Evolutionary conservation across 495 filamentous ascomycete genomes (phyloP), one percentile per base, ranked within the genome.

Genomic region (Podospora appendiculata): DNA sequence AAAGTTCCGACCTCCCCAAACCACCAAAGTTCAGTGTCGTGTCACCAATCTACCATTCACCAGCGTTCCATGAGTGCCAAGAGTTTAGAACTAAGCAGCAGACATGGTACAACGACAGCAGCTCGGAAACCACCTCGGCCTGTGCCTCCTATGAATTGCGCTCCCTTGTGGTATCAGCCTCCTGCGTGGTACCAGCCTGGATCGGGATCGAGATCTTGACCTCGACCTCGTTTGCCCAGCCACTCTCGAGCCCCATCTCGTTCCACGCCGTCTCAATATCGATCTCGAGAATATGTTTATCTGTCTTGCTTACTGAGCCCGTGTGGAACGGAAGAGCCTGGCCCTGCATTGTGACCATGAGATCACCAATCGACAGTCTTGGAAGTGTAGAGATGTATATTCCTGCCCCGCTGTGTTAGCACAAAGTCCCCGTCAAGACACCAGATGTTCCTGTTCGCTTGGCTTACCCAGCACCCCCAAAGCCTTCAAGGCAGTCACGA

Each of bases 181-280:
- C 25, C 25, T 5, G 2, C 25, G 2, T 25, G 25, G 25, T 5
- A 25, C 5, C 25, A 25, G 25, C 25, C 25, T 25, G 25, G 25
- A 25, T 2, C 5, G 25, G 25, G 25, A 25, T 25, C 25, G 25
- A 2, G 25, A 95, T 67, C 65, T 87, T 83, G 16, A 96, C 74
- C 39, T 78, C 73, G 33, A 89, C 80, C 63, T 96, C 90, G 58
- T 95, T 95, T 45, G 82, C 86, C 87, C 89, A 95, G 14, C 88
- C 84, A 39, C 80, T 74, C 53, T 82, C 62, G 39, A 93, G 66
- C 0, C 76, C 79, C 76, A 91, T 76, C 56, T 84, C 79, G 25
- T 79, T 81, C 89, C 90, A 97, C 3, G 93, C 93, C 34, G 64
- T 68, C 51, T 83, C 79, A 8, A 90, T 62, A 73, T 97, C 87